A percentile compares a stretch with the other conserved stretches of the same genome.
Conservation (phyloP, 768 basidiomycete species). For the Suillus bovinus region DNA sequence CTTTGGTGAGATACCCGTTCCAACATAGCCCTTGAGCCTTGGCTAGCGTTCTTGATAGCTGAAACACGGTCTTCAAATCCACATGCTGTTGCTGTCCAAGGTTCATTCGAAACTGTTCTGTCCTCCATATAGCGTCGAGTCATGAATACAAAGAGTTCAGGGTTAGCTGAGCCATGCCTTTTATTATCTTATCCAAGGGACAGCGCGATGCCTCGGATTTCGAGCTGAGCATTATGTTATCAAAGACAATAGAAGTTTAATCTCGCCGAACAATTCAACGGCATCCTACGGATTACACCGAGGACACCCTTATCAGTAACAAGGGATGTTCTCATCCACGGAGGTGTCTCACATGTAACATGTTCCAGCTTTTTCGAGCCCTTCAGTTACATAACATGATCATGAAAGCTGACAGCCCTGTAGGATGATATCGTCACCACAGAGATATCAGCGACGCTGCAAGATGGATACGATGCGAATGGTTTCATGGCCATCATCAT, state of each 20-base stretch:
- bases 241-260: conserved; percentile 15
- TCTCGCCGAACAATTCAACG: background rate
- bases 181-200: conserved; percentile 16
- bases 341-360: too few species aligned
- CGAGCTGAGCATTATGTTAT: background rate
- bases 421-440: conserved; percentile 10
- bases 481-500: background rate
- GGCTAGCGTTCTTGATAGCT: background rate
- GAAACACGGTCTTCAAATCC: conserved; percentile 23
- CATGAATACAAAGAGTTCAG: conserved; percentile 22
- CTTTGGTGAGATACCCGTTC: conserved; percentile 27
- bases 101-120: conserved; percentile 20
- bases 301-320: conserved; percentile 30
- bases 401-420: conserved; percentile 25
- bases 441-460: background rate
- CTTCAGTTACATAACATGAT: too few species aligned
- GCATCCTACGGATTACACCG: background rate
- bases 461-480: background rate
- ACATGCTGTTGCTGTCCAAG: conserved; percentile 18
- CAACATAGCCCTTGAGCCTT: conserved; percentile 25
- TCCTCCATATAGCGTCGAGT: conserved; percentile 19
- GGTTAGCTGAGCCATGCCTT: too few species aligned
- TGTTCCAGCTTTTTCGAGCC: too few species aligned
- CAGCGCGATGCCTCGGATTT: too few species aligned
- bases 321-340: background rate